A percentile compares a stretch with the other conserved stretches of the same genome.
Evolutionary conservation across 495 filamentous ascomycete species (phyloP).

Genomic region (Penicillium egyptiacum): DNA sequence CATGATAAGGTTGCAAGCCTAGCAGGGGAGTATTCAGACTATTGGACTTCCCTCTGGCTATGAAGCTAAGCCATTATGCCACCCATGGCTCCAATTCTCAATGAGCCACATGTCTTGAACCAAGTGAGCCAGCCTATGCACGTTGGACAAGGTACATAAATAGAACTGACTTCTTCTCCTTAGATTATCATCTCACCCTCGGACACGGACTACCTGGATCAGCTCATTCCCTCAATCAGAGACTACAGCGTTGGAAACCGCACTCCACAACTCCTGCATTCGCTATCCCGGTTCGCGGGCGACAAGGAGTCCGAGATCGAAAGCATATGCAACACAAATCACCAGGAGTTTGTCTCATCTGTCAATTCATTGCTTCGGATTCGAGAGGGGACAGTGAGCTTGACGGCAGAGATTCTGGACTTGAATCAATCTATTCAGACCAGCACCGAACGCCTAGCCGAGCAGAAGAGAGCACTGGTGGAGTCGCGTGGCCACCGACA

Average conservation of each 20-base stretch:
- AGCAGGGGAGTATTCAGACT: not conserved
- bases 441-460: conserved; percentile 92
- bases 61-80: conserved; percentile 22
- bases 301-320: conserved; percentile 92
- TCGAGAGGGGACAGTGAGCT: conserved; percentile 77
- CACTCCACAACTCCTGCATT: conserved; percentile 70
- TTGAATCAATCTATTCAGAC: conserved; percentile 92
- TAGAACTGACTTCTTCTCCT: conserved; percentile 8
- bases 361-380: conserved; percentile 90
- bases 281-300: conserved; percentile 74
- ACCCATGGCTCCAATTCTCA: conserved; percentile 29
- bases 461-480: conserved; percentile 90
- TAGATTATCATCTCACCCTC: conserved; percentile 90
- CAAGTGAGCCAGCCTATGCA: conserved; percentile 29
- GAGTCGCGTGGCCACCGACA: conserved; percentile 89
- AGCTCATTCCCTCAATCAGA: conserved; percentile 87
- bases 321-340: conserved; percentile 88
- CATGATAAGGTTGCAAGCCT: not conserved
- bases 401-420: conserved; percentile 89
- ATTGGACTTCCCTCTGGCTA: conserved; percentile 35
- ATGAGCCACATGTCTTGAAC: conserved; percentile 48
- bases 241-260: conserved; percentile 79
- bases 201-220: conserved; percentile 91
- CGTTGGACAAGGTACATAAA: not conserved
- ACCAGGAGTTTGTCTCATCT: conserved; percentile 92